Evolutionary conservation across 2,329 filamentous ascomycete species (phyloP), one percentile per base, ranked within the genome.

Genomic region (Neospermospora avenae): DNA sequence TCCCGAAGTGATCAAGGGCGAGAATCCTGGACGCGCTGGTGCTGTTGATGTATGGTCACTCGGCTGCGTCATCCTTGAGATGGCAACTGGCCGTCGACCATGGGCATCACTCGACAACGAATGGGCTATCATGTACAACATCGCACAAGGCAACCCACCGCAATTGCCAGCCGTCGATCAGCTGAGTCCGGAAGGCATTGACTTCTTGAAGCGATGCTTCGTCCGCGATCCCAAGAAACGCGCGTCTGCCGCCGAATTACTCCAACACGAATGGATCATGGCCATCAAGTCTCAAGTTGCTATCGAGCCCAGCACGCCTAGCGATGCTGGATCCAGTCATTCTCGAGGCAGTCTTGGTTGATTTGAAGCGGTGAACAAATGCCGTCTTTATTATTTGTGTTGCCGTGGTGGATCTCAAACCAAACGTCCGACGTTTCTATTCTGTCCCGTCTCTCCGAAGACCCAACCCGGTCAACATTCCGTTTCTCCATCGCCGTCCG

Each of bases 121-220:
- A 75, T 99, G 93, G 92, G 95, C 95, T 44, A 98, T 99, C 77
- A 99, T 99, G 95, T 99, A 97, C 82, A 98, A 98, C 78, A 99
- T 99, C 71, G 95, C 95, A 1, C 93, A 96, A 73, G 95, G 95
- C 65, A 96, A 97, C 69, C 90, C 92, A 52, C 95, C 95, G 5
- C 88, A 91, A 72, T 81, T 97, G 58, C 95, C 95, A 1, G 81
- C 84, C 0, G 74, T 80, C 0, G 93, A 98, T 55, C 93, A 98
- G 75, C 83, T 99, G 65, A 95, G 90, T 70, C 83, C 87, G 0
- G 77, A 85, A 58, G 95, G 95, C 22, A 86, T 97, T 65, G 92
- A 98, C 72, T 98, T 99, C 71, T 75, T 99, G 66, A 85, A 84
- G 69, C 85, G 84, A 65, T 98, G 93, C 78, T 98, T 99, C 71